Percentiles rank a stretch among this genome's conserved stretches.
Evolutionary conservation across 2,329 filamentous ascomycete species (phyloP).

Genomic region (Colletotrichum ledebouriae): DNA sequence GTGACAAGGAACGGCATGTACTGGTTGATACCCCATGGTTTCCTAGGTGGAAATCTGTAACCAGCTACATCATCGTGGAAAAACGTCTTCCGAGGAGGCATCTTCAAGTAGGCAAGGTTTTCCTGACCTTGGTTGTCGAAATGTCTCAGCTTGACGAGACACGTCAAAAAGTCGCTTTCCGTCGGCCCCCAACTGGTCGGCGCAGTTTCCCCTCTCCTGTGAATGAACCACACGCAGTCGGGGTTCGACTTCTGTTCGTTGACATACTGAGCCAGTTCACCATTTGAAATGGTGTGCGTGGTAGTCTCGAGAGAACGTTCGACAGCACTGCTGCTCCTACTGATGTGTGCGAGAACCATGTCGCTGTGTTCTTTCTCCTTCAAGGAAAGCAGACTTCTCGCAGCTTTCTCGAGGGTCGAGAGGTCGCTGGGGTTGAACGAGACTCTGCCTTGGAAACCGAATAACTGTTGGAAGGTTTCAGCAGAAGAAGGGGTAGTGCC

Average conservation of each 20-base stretch:
- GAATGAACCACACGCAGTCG: conserved; percentile 46
- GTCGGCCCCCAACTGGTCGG: conserved; percentile 45
- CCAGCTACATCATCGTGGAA: not conserved
- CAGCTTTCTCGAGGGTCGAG: conserved; percentile 44
- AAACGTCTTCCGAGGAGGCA: conserved; percentile 16
- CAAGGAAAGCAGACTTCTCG: conserved; percentile 46
- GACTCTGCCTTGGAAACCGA: conserved; percentile 51
- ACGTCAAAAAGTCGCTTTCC: conserved; percentile 39
- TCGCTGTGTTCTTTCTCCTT: conserved; percentile 19
- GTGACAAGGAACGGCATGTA: conserved; percentile 46
- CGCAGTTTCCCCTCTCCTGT: conserved; percentile 12
- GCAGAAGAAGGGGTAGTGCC: not conserved
- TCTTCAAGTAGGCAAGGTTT: conserved; percentile 32
- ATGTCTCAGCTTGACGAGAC: conserved; percentile 21
- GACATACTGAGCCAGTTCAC: conserved; percentile 3
- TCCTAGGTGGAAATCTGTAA: not conserved
- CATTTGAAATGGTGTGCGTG: not conserved
- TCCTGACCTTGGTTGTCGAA: not conserved
- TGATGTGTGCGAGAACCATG: conserved; percentile 26
- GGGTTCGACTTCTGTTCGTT: not conserved
- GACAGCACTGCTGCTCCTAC: not conserved
- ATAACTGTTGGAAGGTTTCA: conserved; percentile 36
- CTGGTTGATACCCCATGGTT: conserved; percentile 47
- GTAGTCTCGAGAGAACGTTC: conserved; percentile 1
- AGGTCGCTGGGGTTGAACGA: conserved; percentile 44